Evolutionary conservation across 441 rosid genomes (phyloP), one percentile per base, ranked within the genome.

Genomic region (Adansonia madagascariensis): DNA sequence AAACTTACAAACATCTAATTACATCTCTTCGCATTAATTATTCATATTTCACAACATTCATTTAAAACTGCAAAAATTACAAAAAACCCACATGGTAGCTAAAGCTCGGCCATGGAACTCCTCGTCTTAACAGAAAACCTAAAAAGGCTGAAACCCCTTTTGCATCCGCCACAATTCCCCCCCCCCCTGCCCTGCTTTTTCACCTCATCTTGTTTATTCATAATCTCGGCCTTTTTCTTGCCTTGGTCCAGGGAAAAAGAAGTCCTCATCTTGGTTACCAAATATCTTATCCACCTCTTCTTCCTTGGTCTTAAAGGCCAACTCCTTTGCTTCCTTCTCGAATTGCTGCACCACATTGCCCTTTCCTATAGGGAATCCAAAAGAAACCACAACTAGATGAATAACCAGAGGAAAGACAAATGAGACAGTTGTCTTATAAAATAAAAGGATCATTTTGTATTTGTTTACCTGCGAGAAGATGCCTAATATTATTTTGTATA

Each of bases 301-400:
- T 3, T 57, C 81, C 4, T 55, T 65, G 3, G 41, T 78, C 17
- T 85, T 80, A 31, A 88, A 89, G 0, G 86, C 80, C 74, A 89
- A 56, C 78, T 89, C 88, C 69, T 81, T 85, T 0, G 90, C 94
- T 74, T 83, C 88, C 68, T 43, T 82, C 62, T 85, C 86, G 80
- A 82, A 75, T 43, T 46, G 56, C 52, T 73, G 55, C 7, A 89
- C 53, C 6, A 85, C 8, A 50, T 89, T 91, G 47, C 73, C 67
- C 78, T 77, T 82, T 41, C 89, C 90, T 53, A 79, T 4, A 27
- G 18, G 7, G 41, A 62, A 27, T 18, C 44, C 44, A 24, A 49
- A 50, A 22, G 10, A 24, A 24, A 49, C 41, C 44, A 14, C 2
- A 22, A 12, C 8, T 3, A 22, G 17, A 9, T 18, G 27, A 67